Conservation (phyloP, 1,284 basidiomycete species). For the Sutorius eximius region DNA sequence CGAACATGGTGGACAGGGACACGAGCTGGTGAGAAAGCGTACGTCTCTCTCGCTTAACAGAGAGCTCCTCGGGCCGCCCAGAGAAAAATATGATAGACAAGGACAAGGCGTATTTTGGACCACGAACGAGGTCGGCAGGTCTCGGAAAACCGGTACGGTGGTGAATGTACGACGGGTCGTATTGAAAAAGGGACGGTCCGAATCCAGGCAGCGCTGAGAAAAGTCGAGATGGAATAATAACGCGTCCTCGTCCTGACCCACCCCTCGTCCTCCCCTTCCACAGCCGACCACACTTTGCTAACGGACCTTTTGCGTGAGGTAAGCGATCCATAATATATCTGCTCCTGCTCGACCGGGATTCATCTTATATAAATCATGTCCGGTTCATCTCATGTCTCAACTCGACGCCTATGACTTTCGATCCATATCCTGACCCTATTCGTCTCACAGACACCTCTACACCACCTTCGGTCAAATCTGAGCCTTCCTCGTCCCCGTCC, state of each 20-base stretch:
- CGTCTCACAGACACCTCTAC: conserved; percentile 11
- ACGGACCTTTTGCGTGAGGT: conserved; percentile 16
- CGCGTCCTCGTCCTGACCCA: neutral
- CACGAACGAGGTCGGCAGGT: neutral
- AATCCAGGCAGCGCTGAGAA: no score
- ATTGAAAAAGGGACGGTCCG: no score
- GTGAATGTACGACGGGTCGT: neutral
- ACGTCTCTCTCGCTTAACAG: neutral
- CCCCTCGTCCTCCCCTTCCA: neutral
- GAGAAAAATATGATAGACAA: neutral
- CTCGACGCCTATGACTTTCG: conserved; percentile 19
- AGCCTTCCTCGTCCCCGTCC: conserved; percentile 26
- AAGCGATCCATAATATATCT: conserved; percentile 6
- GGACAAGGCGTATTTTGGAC: neutral
- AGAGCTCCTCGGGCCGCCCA: conserved; percentile 7
- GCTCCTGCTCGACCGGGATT: conserved; percentile 8
- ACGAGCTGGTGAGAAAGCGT: neutral
- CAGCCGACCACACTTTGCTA: neutral
- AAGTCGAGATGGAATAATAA: neutral
- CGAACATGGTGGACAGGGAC: conserved; percentile 10
- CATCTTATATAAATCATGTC: neutral
- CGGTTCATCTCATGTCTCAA: neutral
- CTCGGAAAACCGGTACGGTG: conserved; percentile 6
- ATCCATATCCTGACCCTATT: conserved; percentile 18
- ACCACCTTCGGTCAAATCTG: conserved; percentile 31